Base-by-base conservation (phyloP, 139 green algal species). In the Parachlorella kessleri region DNA sequence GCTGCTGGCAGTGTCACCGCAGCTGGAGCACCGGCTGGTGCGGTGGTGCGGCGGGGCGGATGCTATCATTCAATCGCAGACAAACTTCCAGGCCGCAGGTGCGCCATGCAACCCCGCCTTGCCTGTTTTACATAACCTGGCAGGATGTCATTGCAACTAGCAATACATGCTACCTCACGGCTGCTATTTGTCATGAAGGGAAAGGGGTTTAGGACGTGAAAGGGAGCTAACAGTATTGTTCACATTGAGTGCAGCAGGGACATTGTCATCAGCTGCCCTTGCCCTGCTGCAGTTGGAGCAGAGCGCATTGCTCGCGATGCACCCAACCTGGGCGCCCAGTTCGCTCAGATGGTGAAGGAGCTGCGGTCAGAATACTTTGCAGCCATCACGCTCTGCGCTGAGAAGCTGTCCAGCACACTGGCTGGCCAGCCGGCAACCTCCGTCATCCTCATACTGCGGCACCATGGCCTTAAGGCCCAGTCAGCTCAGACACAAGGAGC, bases 281-380 rank as follows among this genome's bases (percentile, higher is more conserved):
- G n/a, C n/a, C n/a, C n/a, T n/a, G n/a, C n/a, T 59, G 36, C 48
- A 77, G 48, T 72, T 53, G 75, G 35, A 21, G 33, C 55, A 35
- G 82, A 78, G 38, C 48, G 68, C 38, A 37, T 78, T 39, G 42
- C 66, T 14, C 42, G 75, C 39, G 80, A 84, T 23, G 85, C 76
- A 18, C 87, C 87, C 23, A 69, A 85, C 38, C 73, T 91, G 67
- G 87, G 87, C n/a, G 87, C 83, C 40, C 87, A 91, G 68, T 90
- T 85, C 72, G 87, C 87, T 4, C 88, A 92, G 83, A 75, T 91
- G 75, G 85, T 92, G 32, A 91, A 91, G 75, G 88, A 92, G 81
- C 73, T 92, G 75, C 86, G 88, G 38, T 86, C 75, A 38, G 83
- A 91, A 72, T 92, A 92, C 70, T 89, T 78, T 55, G 86, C 77